Percentiles rank a stretch among this genome's conserved stretches.
Evolutionary conservation across 495 filamentous ascomycete genomes (phyloP).

Genomic region (Talaromyces wortmannii): DNA sequence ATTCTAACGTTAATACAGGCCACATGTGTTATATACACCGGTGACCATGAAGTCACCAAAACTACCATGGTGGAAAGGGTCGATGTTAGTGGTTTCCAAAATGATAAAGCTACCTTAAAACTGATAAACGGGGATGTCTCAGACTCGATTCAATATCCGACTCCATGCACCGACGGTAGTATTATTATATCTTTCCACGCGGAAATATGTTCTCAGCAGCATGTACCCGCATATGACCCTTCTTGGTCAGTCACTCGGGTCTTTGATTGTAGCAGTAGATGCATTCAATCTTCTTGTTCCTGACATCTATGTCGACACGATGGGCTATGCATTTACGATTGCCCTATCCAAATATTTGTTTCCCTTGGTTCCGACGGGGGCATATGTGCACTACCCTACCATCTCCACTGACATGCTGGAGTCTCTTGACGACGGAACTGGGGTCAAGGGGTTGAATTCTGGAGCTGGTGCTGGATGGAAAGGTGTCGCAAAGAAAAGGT

Average conservation of each 20-base stretch:
- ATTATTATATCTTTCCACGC: slow-evolving; percentile 84
- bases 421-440: slow-evolving; percentile 62
- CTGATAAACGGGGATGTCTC: background rate
- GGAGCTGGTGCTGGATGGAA: slow-evolving; percentile 64
- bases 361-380: slow-evolving; percentile 71
- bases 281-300: slow-evolving; percentile 89
- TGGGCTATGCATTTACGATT: slow-evolving; percentile 93
- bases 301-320: slow-evolving; percentile 93
- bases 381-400: slow-evolving; percentile 97
- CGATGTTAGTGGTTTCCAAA: slow-evolving; percentile 36
- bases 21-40: slow-evolving; percentile 87
- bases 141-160: slow-evolving; percentile 87
- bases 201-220: slow-evolving; percentile 73
- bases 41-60: slow-evolving; percentile 84
- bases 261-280: slow-evolving; percentile 78
- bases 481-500: slow-evolving; percentile 62
- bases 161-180: slow-evolving; percentile 76
- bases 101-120: background rate
- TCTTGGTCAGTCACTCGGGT: slow-evolving; percentile 87
- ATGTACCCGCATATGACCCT: slow-evolving; percentile 92
- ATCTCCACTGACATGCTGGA: slow-evolving; percentile 97
- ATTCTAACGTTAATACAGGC: slow-evolving; percentile 25
- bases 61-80: slow-evolving; percentile 69
- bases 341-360: slow-evolving; percentile 80
- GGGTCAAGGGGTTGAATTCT: slow-evolving; percentile 74